phyloP scores from a whole-genome alignment of 495 filamentous ascomycete genomes.

The Penicillium steckii region DNA sequence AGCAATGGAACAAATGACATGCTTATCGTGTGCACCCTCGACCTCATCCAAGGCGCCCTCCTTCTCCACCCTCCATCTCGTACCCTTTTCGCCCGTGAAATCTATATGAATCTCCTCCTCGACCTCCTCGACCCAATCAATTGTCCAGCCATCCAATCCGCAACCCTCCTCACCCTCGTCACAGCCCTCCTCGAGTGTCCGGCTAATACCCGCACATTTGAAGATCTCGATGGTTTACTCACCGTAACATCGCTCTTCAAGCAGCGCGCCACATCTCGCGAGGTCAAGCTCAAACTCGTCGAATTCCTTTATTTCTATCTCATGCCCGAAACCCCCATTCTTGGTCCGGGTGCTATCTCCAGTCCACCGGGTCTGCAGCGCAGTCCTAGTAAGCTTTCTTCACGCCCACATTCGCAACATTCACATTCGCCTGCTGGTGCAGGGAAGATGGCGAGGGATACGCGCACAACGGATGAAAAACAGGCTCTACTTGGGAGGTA shows the following conservation, averaged over 20 bases:
- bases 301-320: constrained; percentile 98
- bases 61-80: constrained; percentile 93
- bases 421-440: constrained; percentile 36
- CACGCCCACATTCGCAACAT: constrained; percentile 34
- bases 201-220: constrained; percentile 85
- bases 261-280: constrained; percentile 71
- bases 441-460: constrained; percentile 44
- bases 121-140: constrained; percentile 94
- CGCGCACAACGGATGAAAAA: constrained; percentile 81
- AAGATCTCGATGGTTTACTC: constrained; percentile 86
- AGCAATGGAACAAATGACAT: constrained; percentile 82
- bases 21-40: constrained; percentile 82
- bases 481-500: constrained; percentile 77
- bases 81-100: constrained; percentile 79
- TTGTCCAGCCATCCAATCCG: constrained; percentile 85
- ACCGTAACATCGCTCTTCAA: constrained; percentile 95
- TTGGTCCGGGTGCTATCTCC: constrained; percentile 19
- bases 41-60: constrained; percentile 85
- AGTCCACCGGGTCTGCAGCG: constrained; percentile 56
- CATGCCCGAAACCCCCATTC: constrained; percentile 79
- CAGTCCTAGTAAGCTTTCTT: constrained; percentile 68
- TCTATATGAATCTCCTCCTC: constrained; percentile 94
- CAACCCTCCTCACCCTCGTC: constrained; percentile 85
- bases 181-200: constrained; percentile 82
- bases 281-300: constrained; percentile 88